Base-by-base conservation (phyloP, 176 grass and related monocot genomes). In the Poa pratensis region DNA sequence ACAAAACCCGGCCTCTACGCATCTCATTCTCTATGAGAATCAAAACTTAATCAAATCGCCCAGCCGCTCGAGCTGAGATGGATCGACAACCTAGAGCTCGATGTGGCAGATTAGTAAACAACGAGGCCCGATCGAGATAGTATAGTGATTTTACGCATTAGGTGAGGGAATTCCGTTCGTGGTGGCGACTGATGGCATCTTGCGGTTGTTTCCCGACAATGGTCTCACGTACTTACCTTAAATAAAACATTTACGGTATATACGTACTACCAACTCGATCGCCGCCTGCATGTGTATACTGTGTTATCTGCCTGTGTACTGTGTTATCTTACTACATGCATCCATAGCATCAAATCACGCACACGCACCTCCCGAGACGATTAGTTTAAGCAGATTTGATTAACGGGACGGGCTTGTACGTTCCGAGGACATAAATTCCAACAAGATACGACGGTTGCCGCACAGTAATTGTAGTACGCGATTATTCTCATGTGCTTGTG, bases 401-500 rank as follows among this genome's bases (percentile, higher is more conserved):
- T 68, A 51, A 6, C 65, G 39, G 1, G 78, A 49, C 40, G 34
- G 46, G 16, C 26, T 48, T 75, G 71, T 51, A 75, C 17, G 76
- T 81, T 52, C 60, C 75, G 42, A 54, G 76, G 89, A 91, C 89
- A 91, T 91, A 87, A 87, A 91, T 91, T 90, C 89, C 89, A 80
- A 6, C 85, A 87, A 75, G 89, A 76, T 84, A 80, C 80, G 85
- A 84, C 73, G 69, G 76, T 87, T 90, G 28, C 59, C 57, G 39
- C 49, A 74, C 75, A 70, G 80, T 84, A 76, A 84, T 32, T 32
- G 34, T 35, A 35, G 24, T 80, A 63, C 35, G 76, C 20, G 57
- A 46, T 12, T 49, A 10, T 2, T 51, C 61, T 40, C 84, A 51
- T 32, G 26, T 52, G 72, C 15, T 49, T 18, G 23, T 78, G 51